A percentile compares a stretch with the other conserved stretches of the same genome.
phyloP scores from a whole-genome alignment of 345 rosid species.

The Salix viminalis region DNA sequence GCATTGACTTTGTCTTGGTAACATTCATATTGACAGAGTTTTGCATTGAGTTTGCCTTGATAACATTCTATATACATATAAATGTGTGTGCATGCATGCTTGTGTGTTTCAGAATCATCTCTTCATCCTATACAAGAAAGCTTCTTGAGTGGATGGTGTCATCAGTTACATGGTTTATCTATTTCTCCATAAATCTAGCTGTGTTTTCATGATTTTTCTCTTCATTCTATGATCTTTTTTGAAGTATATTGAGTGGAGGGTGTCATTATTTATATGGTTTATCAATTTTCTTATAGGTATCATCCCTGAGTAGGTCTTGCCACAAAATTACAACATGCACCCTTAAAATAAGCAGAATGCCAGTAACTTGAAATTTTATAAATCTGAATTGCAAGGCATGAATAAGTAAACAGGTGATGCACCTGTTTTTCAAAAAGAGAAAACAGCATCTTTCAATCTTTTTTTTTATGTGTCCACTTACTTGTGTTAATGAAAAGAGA shows the following conservation, averaged over 20 bases:
- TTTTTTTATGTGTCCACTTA: background rate
- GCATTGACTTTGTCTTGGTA: background rate
- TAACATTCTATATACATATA: background rate
- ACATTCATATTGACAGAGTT: background rate
- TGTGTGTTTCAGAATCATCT: background rate
- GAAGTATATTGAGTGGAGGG: background rate
- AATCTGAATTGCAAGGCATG: background rate
- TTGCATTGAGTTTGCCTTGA: too few species aligned
- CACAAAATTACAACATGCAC: background rate
- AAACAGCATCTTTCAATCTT: background rate
- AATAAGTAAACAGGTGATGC: background rate
- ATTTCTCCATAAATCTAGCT: background rate
- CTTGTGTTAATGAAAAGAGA: background rate
- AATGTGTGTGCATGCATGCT: background rate
- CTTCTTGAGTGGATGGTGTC: background rate
- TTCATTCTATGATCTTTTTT: too few species aligned
- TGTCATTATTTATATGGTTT: background rate
- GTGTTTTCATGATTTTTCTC: background rate
- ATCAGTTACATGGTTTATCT: background rate
- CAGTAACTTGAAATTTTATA: background rate
- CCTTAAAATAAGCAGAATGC: background rate
- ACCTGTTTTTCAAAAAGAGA: background rate
- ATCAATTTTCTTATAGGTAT: background rate
- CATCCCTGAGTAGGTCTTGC: background rate
- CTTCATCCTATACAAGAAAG: background rate